These are phyloP conservation scores for Ustilago cynodontis DNA, from an alignment of 1,284 basidiomycete genomes.

Conservation along the genomic window DNA sequence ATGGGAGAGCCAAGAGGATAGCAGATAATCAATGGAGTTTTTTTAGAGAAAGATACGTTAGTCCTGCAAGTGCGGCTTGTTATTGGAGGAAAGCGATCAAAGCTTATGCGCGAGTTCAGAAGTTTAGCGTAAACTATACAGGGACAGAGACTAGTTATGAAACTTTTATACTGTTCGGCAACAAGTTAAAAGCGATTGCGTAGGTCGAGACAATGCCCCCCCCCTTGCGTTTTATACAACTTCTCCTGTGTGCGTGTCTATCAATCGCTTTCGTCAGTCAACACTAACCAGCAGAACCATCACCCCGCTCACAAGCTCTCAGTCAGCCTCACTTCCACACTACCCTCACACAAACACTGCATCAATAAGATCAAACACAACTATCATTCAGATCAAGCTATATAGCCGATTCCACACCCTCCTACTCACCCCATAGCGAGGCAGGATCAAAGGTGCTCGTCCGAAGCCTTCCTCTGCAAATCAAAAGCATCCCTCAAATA, in stretches of 20 bases:
- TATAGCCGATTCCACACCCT: no score
- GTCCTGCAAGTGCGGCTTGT: constrained; percentile 55
- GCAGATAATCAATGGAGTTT: constrained; percentile 63
- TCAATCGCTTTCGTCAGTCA: no score
- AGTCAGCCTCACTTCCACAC: no score
- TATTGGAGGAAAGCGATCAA: constrained; percentile 63
- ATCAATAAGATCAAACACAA: no score
- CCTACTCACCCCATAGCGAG: no score
- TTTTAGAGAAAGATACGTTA: constrained; percentile 61
- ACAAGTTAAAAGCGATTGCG: constrained; percentile 36
- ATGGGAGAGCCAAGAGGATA: constrained; percentile 55
- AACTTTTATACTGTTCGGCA: constrained; percentile 53
- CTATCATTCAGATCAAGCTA: no score
- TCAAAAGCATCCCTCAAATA: constrained; percentile 65
- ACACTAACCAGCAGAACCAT: no score
- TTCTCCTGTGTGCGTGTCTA: no score
- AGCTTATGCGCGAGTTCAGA: constrained; percentile 41
- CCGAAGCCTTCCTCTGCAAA: constrained; percentile 49
- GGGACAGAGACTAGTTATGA: constrained; percentile 66
- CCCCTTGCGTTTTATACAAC: no score
- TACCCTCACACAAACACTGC: no score
- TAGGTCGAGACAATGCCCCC: no score
- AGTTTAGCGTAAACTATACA: constrained; percentile 48
- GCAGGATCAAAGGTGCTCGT: constrained; percentile 32
- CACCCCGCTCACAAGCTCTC: no score